A percentile compares a stretch with the other conserved stretches of the same genome.
Evolutionary conservation across 352 stramenopile species (phyloP).

Genomic region (Elongisporangium undulatum): DNA sequence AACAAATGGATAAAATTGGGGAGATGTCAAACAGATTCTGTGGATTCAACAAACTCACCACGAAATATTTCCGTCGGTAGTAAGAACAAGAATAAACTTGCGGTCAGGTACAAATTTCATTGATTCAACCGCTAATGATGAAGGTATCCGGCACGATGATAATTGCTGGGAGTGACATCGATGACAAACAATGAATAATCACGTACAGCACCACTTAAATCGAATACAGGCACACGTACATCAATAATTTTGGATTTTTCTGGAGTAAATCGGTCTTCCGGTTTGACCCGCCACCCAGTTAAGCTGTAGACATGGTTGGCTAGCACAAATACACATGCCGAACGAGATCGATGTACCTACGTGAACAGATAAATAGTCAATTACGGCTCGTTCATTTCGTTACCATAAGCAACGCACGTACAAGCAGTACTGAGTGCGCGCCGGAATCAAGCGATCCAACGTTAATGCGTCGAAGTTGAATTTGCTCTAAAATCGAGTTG

Average conservation of each 20-base stretch:
- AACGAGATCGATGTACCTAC: background rate
- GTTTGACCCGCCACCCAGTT: background rate
- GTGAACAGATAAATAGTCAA: background rate
- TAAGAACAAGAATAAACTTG: conserved; percentile 15
- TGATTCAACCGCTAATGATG: conserved; percentile 1
- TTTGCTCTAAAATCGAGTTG: conserved; percentile 17
- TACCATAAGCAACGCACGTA: conserved; percentile 6
- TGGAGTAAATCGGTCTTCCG: background rate
- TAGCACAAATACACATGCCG: conserved; percentile 7
- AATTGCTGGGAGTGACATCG: conserved; percentile 1
- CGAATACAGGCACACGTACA: background rate
- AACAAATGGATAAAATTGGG: conserved; percentile 2
- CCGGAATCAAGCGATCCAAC: conserved; percentile 10
- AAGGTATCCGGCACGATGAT: conserved; percentile 11
- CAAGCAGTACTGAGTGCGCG: conserved; percentile 13
- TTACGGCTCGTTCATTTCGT: background rate
- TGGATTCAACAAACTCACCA: conserved; percentile 14
- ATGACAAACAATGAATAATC: background rate
- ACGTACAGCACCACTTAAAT: background rate
- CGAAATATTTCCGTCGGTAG: conserved; percentile 15
- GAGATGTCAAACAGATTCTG: background rate
- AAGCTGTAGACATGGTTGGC: conserved; percentile 11
- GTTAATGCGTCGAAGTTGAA: conserved; percentile 15
- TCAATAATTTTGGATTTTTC: background rate
- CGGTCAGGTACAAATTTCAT: conserved; percentile 15